These are phyloP conservation scores for Bathelium albidoporum DNA, from an alignment of 495 filamentous ascomycete species.

Conservation along the genomic window DNA sequence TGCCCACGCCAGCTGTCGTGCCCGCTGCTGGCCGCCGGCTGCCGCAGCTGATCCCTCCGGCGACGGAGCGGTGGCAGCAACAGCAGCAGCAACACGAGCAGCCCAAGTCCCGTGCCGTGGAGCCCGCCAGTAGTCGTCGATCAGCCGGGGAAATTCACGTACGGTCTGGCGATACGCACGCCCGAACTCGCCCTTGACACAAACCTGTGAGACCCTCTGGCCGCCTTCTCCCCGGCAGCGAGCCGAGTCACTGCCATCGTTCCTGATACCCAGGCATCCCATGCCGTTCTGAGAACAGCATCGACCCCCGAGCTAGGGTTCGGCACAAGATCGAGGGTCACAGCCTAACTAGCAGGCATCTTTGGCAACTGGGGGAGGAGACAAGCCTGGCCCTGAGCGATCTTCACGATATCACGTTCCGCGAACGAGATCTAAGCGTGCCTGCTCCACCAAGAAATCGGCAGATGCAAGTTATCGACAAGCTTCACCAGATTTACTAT, in stretches of 20 bases:
- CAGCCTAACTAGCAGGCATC: not conserved
- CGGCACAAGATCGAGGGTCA: not conserved
- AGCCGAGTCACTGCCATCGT: not conserved
- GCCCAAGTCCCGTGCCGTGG: not conserved
- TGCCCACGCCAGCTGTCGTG: not conserved
- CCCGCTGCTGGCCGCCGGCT: not conserved
- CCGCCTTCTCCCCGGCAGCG: not conserved
- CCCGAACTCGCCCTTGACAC: not conserved
- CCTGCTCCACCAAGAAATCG: not conserved
- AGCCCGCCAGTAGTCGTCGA: not conserved
- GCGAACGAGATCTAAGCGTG: constrained; percentile 7
- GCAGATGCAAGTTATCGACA: constrained; percentile 3
- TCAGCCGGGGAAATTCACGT: not conserved
- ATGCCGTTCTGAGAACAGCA: constrained; percentile 3
- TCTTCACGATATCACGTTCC: constrained; percentile 3
- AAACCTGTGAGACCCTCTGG: not conserved
- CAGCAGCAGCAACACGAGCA: too few species aligned
- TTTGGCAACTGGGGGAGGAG: not conserved
- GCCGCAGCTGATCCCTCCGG: not conserved
- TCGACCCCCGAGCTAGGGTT: not conserved
- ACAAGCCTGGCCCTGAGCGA: not conserved
- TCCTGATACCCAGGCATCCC: not conserved
- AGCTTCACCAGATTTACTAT: not conserved
- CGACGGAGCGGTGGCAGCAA: too few species aligned
- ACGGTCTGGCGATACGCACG: not conserved